Evolutionary conservation across 2,329 filamentous ascomycete genomes (phyloP).

Genomic region (Botryosphaeria dothidea): DNA sequence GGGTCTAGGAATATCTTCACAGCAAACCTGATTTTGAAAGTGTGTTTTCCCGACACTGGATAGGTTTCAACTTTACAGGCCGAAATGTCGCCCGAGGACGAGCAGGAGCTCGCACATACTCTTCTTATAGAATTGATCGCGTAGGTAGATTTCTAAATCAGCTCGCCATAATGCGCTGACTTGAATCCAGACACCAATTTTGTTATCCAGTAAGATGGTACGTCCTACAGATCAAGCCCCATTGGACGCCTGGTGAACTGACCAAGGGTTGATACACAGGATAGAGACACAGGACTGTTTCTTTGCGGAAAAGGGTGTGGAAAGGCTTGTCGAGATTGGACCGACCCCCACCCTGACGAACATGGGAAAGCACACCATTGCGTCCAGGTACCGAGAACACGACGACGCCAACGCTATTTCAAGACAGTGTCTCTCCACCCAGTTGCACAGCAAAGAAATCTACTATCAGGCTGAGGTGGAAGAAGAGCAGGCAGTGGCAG

Average conservation of each 20-base stretch:
- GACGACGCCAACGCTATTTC: neutral
- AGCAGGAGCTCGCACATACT: neutral
- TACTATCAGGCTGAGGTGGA: neutral
- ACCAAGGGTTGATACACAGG: neutral
- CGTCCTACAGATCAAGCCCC: neutral
- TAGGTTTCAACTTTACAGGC: neutral
- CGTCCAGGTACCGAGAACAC: neutral
- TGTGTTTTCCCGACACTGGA: neutral
- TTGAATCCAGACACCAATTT: neutral
- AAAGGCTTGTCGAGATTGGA: constrained; percentile 8
- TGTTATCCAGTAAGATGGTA: neutral
- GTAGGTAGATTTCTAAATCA: neutral
- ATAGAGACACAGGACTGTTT: constrained; percentile 13
- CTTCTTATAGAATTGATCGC: neutral
- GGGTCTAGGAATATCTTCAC: neutral
- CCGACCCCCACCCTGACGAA: neutral
- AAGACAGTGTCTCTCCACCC: neutral
- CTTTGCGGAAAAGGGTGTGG: neutral
- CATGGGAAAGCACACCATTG: constrained; percentile 11
- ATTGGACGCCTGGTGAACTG: neutral
- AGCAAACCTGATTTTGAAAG: neutral
- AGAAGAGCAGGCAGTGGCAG: neutral
- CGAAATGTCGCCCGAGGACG: neutral
- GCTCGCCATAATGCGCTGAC: neutral
- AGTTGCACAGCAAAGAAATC: neutral